Percentiles rank a stretch among this genome's conserved stretches.
These are phyloP conservation scores for Podila horticola DNA, from an alignment of 192 early-diverging fungal species.

Conservation along the genomic window DNA sequence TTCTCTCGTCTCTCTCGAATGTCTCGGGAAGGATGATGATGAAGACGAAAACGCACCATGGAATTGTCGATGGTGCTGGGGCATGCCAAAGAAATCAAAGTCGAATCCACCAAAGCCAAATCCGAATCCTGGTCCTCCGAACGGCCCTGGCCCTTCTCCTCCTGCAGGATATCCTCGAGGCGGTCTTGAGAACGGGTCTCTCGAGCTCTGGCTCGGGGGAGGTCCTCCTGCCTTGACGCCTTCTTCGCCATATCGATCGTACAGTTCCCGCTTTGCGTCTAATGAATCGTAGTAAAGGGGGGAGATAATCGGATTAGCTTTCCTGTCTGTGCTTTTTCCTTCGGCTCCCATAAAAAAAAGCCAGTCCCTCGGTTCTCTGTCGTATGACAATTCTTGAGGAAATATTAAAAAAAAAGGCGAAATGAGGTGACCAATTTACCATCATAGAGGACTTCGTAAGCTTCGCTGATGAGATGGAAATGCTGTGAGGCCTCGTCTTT, in stretches of 20 bases:
- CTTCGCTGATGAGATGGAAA: conserved; percentile 50
- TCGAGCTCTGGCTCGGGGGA: conserved; percentile 22
- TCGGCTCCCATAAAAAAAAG: background rate
- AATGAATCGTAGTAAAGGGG: background rate
- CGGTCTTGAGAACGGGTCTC: background rate
- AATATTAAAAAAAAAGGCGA: background rate
- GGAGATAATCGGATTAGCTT: too few species aligned
- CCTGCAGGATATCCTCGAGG: too few species aligned
- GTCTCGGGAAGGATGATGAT: too few species aligned
- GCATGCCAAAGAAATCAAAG: conserved; percentile 28
- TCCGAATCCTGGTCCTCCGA: background rate
- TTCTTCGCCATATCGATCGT: conserved; percentile 89
- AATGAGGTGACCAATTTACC: conserved; percentile 5
- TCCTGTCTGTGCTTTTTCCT: too few species aligned
- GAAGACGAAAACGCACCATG: conserved; percentile 21
- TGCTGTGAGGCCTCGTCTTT: conserved; percentile 46
- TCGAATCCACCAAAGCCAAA: conserved; percentile 41
- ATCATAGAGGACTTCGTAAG: conserved; percentile 43
- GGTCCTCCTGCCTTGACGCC: conserved; percentile 68
- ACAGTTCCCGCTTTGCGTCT: conserved; percentile 75
- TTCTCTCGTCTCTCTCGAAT: too few species aligned
- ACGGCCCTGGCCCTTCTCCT: background rate
- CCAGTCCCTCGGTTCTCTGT: background rate
- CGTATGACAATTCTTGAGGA: background rate
- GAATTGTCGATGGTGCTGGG: conserved; percentile 14